Evolutionary conservation across 2,329 filamentous ascomycete species (phyloP), one percentile per base, ranked within the genome.

Genomic region (Pseudogymnoascus sp.): DNA sequence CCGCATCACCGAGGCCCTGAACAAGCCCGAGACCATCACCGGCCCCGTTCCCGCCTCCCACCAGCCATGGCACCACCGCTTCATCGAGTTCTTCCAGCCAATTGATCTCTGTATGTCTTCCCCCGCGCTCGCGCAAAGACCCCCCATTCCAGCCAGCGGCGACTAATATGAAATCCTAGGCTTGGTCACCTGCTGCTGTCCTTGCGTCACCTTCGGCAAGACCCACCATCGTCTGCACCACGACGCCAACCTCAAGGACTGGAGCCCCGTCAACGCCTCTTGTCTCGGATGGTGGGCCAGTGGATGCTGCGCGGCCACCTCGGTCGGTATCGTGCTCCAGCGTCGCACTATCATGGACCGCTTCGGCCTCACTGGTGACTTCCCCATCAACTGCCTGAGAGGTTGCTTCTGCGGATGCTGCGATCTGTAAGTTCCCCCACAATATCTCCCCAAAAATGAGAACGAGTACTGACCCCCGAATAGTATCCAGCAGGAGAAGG

Each of bases 151-250:
- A 26, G 6, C 16, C 14, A 26, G 11, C 14, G 26, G 40, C n/a
- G 16, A 19, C 38, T 31, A 53, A 31, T 11, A n/a, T 33, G 2
- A 19, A 24, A 16, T 31, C n/a, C 33, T 14, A 73, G 72, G 72
- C 69, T 64, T 69, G 50, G 66, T 71, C 3, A 71, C 70, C 22
- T 74, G 69, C 62, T 75, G 70, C 68, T 69, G 70, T 60, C 73
- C 74, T 37, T 76, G 74, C 61, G 65, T 75, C 22, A 72, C 71
- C 2, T 75, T 75, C 66, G 74, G 74, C 41, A 75, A 72, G 62
- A 74, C 72, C n/a, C 68, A 73, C 50, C 69, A 75, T 59, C 72
- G 74, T 26, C 65, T 74, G 4, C 68, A 69, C 26, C 68, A 74
- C 53, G 66, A 74, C 41, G 68, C 68, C 22, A 69, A 71, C 62